These are phyloP conservation scores for Neurospora intermedia DNA, from an alignment of 495 filamentous ascomycete genomes.

Conservation along the genomic window DNA sequence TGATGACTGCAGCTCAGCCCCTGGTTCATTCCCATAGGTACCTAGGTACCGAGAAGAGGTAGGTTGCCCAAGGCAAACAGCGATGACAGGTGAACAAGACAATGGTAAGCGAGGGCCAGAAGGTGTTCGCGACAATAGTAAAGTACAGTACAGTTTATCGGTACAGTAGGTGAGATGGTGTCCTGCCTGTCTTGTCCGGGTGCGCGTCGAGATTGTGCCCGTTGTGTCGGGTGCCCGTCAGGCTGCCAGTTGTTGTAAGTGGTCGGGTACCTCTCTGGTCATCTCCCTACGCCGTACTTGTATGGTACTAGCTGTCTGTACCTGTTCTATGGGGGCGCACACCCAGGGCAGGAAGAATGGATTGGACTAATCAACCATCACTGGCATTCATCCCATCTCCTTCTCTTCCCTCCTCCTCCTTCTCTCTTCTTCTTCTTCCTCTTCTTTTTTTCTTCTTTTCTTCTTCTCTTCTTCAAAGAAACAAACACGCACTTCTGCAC, in stretches of 20 bases:
- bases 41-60: background rate
- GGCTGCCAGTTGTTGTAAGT: background rate
- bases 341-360: background rate
- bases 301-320: background rate
- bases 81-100: background rate
- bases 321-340: background rate
- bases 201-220: no score
- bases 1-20: background rate
- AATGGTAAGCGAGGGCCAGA: background rate
- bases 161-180: background rate
- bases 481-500: conserved; percentile 29
- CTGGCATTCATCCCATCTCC: conserved; percentile 4
- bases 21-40: background rate
- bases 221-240: background rate
- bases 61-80: background rate
- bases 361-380: conserved; percentile 3
- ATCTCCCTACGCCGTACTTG: background rate
- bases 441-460: conserved; percentile 5
- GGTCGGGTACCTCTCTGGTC: background rate
- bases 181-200: background rate
- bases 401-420: conserved; percentile 12
- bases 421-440: conserved; percentile 13
- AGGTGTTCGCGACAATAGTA: background rate
- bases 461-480: conserved; percentile 28
- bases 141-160: background rate